Conservation (phyloP, 2,329 filamentous ascomycete species). For the Pseudocercospora fijiensis region DNA sequence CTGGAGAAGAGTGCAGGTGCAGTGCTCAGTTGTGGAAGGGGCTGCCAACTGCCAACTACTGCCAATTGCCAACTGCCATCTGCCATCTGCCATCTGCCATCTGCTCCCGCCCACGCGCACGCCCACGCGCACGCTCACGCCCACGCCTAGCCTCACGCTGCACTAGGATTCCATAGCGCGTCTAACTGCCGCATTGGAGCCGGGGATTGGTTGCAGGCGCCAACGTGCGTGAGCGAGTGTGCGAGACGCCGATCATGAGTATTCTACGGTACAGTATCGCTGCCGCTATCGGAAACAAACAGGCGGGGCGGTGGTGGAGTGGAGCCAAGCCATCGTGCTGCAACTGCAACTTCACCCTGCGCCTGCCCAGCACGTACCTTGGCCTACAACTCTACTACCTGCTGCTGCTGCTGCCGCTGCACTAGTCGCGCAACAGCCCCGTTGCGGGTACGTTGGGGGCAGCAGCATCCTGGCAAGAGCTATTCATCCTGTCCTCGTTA, state of each 20-base stretch:
- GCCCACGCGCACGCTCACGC: too few species aligned
- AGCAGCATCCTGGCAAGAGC: conserved; percentile 4
- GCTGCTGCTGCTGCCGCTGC: neutral
- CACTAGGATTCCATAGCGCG: conserved; percentile 7
- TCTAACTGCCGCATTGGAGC: conserved; percentile 10
- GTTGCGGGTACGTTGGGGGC: conserved; percentile 2
- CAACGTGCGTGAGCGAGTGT: conserved; percentile 1
- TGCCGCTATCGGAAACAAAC: conserved; percentile 22
- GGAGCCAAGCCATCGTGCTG: conserved; percentile 13
- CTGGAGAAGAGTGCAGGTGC: too few species aligned
- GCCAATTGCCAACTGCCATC: too few species aligned
- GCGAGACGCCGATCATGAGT: conserved; percentile 13
- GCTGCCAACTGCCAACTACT: too few species aligned
- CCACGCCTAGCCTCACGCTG: neutral
- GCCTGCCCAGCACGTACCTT: conserved; percentile 3
- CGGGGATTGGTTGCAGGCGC: neutral
- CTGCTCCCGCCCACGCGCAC: neutral
- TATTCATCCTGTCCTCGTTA: conserved; percentile 4
- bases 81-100: neutral
- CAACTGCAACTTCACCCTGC: too few species aligned
- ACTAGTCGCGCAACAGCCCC: neutral
- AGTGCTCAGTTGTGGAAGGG: neutral
- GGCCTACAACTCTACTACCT: neutral
- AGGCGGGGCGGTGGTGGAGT: conserved; percentile 10
- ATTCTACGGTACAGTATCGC: too few species aligned